Percentiles rank a stretch among this genome's conserved stretches.
Conservation (phyloP, 2,329 filamentous ascomycete genomes). For the Claviceps cyperi region DNA sequence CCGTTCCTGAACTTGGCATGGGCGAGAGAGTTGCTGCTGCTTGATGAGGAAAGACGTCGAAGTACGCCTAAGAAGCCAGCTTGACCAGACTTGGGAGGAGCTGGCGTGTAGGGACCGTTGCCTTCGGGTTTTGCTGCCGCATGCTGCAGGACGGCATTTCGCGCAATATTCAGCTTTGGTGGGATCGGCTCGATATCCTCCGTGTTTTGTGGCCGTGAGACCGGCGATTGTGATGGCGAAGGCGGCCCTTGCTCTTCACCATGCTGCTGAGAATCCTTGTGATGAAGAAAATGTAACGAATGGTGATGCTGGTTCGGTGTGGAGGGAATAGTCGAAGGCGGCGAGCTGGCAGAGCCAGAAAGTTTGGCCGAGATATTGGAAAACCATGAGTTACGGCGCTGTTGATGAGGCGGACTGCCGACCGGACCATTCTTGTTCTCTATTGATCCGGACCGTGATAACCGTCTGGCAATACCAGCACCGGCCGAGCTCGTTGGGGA, state of each 20-base stretch:
- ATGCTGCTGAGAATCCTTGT: constrained; percentile 7
- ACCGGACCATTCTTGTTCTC: constrained; percentile 17
- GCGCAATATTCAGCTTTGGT: constrained; percentile 34
- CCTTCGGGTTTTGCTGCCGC: constrained; percentile 38
- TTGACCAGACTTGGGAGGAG: constrained; percentile 53
- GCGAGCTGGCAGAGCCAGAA: constrained; percentile 40
- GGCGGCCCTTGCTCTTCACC: constrained; percentile 2
- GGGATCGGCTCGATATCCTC: constrained; percentile 26
- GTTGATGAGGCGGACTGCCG: constrained; percentile 24
- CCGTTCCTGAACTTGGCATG: constrained; percentile 35
- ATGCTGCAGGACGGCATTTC: constrained; percentile 46
- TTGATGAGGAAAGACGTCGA: constrained; percentile 63
- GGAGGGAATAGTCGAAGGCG: constrained; percentile 13
- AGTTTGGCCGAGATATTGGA: constrained; percentile 89
- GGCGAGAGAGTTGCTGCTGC: constrained; percentile 22
- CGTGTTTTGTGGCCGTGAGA: constrained; percentile 10
- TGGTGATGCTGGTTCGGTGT: constrained; percentile 8
- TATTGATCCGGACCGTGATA: constrained; percentile 21
- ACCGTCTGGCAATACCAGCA: constrained; percentile 12
- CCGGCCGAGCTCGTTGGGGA: constrained; percentile 12
- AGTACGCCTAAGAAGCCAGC: constrained; percentile 70
- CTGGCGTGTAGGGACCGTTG: constrained; percentile 55
- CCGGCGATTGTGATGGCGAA: constrained; percentile 5
- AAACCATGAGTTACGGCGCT: constrained; percentile 74
- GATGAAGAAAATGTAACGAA: constrained; percentile 5